Evolutionary conservation across 1,139 yeast genomes (phyloP).

Genomic region (Blastobotrys proliferans): DNA sequence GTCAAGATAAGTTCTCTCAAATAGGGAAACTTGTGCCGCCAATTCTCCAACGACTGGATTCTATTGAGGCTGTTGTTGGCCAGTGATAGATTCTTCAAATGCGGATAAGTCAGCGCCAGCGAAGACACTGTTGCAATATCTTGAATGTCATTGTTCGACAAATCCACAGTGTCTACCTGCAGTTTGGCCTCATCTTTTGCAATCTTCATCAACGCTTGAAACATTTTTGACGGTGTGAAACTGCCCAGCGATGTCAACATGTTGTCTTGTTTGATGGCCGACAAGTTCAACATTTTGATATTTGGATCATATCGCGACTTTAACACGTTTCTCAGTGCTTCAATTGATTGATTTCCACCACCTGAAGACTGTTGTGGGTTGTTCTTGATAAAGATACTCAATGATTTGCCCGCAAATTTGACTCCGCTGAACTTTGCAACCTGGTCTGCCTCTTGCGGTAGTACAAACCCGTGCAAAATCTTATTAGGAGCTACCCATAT

Average conservation of each 20-base stretch:
- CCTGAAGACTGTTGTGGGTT: constrained; percentile 10
- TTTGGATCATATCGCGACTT: constrained; percentile 63
- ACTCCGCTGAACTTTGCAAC: constrained; percentile 67
- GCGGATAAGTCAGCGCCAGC: constrained; percentile 71
- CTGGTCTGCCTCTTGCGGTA: constrained; percentile 53
- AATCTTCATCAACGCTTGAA: constrained; percentile 85
- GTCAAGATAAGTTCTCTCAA: constrained; percentile 71
- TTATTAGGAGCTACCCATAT: constrained; percentile 39
- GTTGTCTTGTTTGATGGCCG: constrained; percentile 65
- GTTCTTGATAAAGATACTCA: constrained; percentile 34
- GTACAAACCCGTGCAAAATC: constrained; percentile 54
- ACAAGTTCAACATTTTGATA: constrained; percentile 63
- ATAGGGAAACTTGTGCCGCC: constrained; percentile 71
- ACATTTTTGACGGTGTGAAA: constrained; percentile 72
- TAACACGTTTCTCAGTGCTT: constrained; percentile 52
- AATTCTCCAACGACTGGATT: constrained; percentile 59
- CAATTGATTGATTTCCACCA: constrained; percentile 8
- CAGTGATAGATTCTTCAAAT: constrained; percentile 70
- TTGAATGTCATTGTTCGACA: constrained; percentile 63
- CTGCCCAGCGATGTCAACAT: constrained; percentile 59
- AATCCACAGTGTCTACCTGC: constrained; percentile 65
- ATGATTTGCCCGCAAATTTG: constrained; percentile 70
- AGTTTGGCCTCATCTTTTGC: constrained; percentile 53
- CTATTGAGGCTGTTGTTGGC: constrained; percentile 66
- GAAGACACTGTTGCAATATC: constrained; percentile 64